phyloP scores from a whole-genome alignment of 768 basidiomycete species.

The Piloderma croceum region DNA sequence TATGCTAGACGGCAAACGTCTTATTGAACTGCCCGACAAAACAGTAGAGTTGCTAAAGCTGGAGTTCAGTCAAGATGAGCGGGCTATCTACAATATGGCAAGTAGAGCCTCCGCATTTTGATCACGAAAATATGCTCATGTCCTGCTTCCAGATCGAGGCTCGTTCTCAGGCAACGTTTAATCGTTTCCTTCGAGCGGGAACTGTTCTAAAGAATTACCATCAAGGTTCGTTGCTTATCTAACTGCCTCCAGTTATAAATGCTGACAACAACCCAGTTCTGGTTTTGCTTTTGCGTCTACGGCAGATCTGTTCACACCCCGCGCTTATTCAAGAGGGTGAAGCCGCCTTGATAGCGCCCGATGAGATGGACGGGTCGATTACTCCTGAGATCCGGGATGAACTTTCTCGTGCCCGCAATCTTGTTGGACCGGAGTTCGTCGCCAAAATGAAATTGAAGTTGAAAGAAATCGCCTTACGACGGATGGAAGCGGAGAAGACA shows the following conservation, averaged over 20 bases:
- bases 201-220: conserved; percentile 58
- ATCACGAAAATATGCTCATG: not conserved
- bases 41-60: conserved; percentile 44
- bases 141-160: conserved; percentile 40
- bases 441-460: conserved; percentile 42
- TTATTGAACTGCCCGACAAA: conserved; percentile 63
- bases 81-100: conserved; percentile 57
- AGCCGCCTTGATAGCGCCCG: conserved; percentile 37
- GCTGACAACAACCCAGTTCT: conserved; percentile 26
- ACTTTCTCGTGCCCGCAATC: conserved; percentile 38
- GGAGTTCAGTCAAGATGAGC: conserved; percentile 56
- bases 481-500: conserved; percentile 51
- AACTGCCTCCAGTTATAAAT: not conserved
- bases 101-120: conserved; percentile 2
- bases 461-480: conserved; percentile 34
- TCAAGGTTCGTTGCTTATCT: not conserved
- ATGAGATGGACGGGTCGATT: conserved; percentile 32
- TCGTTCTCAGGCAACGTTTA: conserved; percentile 55
- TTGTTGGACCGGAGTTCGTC: conserved; percentile 47
- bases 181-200: conserved; percentile 52
- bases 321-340: conserved; percentile 56
- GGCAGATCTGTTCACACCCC: conserved; percentile 67
- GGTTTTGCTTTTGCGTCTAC: conserved; percentile 47
- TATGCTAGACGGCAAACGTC: conserved; percentile 56
- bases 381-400: conserved; percentile 33